Base-by-base conservation (phyloP, 768 basidiomycete species). In the Imleria badia region DNA sequence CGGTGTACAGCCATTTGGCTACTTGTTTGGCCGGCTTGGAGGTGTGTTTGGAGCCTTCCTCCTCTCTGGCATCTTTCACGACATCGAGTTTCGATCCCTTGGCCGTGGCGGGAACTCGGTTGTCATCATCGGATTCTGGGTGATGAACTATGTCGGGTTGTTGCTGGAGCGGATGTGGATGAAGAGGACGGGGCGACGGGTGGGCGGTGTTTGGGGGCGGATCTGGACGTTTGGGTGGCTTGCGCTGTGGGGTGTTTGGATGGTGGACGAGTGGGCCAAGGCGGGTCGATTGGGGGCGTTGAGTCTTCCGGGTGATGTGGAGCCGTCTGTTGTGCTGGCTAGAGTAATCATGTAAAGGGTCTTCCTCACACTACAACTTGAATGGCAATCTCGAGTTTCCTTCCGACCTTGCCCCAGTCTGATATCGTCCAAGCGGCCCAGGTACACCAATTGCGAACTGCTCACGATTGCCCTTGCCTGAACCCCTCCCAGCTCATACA, bases 341-440 rank as follows among this genome's bases (percentile, higher is more conserved):
- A 26, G 26, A 4, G 26, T 26, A 26, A 6, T 26, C n/a, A n/a
- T n/a, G n/a, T n/a, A n/a, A 26, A 26, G 6, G 26, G 3, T 26
- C 26, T 26, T 26, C 26, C 26, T 26, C 26, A 4, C 22, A 31
- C 17, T 14, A 42, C 26, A 19, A 12, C 35, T 36, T 51, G 51
- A 30, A 70, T 70, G 68, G 51, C 63, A 13, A 56, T 58, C 46
- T 43, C 65, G 29, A 57, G 47, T 30, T 82, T 86, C 65, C 76
- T 87, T 45, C 85, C 85, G 48, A 61, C 73, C 35, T 71, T 87
- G 30, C 68, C 79, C 14, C 73, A 71, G 50, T 76, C 69, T 49
- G 86, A 86, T 61, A 65, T 86, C 22, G 70, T 82, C 62, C 81
- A 78, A 61, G 85, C 84, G 26, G 77, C 77, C 51, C 79, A 84